Percentiles rank a stretch among this genome's conserved stretches.
Conservation (phyloP, 2,329 filamentous ascomycete genomes). For the Zymoseptoria passerinii region DNA sequence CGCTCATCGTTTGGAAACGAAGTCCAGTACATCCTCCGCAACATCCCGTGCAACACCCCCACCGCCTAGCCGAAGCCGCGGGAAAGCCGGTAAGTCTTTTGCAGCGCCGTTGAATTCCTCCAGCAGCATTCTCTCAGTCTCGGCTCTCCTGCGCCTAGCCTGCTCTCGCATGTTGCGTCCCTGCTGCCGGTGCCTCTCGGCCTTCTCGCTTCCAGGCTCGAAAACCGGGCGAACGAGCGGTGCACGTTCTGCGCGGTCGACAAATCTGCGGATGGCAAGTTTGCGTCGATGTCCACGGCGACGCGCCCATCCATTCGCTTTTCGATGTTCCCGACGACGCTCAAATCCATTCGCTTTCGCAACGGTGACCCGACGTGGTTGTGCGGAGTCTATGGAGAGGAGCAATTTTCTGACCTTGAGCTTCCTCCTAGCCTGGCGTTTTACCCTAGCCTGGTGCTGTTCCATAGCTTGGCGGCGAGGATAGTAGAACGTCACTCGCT, state of each 20-base stretch:
- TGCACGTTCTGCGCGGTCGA: neutral
- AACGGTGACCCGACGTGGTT: neutral
- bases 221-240: neutral
- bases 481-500: neutral
- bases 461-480: neutral
- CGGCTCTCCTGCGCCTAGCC: neutral
- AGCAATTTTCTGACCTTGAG: neutral
- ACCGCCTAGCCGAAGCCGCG: neutral
- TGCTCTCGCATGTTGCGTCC: neutral
- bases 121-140: neutral
- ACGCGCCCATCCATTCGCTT: neutral
- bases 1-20: neutral
- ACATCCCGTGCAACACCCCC: neutral
- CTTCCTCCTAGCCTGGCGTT: neutral
- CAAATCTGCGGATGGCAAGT: neutral
- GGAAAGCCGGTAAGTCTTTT: neutral
- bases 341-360: neutral
- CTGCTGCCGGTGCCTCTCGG: neutral
- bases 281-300: neutral
- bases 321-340: too few relatives aligned
- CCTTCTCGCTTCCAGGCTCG: neutral
- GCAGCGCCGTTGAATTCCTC: neutral
- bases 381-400: too few relatives aligned
- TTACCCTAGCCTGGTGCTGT: neutral
- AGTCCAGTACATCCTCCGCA: conserved; percentile 1